Base-by-base conservation (phyloP, 371 early-diverging fungal genomes). In the Blastocladiella emersonii region DNA sequence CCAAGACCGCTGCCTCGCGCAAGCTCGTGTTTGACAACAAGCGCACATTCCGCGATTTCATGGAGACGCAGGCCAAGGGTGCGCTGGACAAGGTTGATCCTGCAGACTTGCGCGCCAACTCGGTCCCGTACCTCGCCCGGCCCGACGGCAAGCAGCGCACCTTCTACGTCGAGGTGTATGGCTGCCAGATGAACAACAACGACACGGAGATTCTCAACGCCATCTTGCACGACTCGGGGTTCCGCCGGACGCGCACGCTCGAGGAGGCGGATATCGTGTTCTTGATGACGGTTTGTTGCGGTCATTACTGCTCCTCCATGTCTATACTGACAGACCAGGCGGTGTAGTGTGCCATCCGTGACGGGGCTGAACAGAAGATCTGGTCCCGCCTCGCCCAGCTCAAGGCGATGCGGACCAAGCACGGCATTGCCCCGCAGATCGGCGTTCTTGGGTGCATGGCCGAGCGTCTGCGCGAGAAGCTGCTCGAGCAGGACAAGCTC, bases 401-500 rank as follows among this genome's bases (percentile, higher is more conserved):
- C 35, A 80, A 84, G 61, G 72, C 83, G 32, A 74, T 76, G 57
- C 77, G 71, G 45, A 74, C 80, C 30, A 80, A 80, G 44, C 44
- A 73, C 76, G 6, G 72, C 65, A 27, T 76, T 17, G n/a, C 86
- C 15, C 88, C 85, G 0, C 68, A 84, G 66, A 83, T 88, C n/a
- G 89, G 89, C 44, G 89, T 88, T 21, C 70, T 88, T 8, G 89
- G 88, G 72, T 84, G 84, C 66, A 88, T 88, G 89, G 89, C 89
- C 7, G 89, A 88, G 66, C 70, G 89, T 64, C 74, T 88, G 19
- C 86, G 87, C 68, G 78, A 80, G 63, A 83, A 83, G 69, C 65
- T 89, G 61, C 69, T 89, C 19, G 89, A 89, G 41, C 66, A 81
- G 21, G 87, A 85, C 68, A 78, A 82, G 65, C 70, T 87, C 56